Conservation (phyloP, 225 moss, liverwort and hornwort genomes). For the Pseudisothecium myosuroides region DNA sequence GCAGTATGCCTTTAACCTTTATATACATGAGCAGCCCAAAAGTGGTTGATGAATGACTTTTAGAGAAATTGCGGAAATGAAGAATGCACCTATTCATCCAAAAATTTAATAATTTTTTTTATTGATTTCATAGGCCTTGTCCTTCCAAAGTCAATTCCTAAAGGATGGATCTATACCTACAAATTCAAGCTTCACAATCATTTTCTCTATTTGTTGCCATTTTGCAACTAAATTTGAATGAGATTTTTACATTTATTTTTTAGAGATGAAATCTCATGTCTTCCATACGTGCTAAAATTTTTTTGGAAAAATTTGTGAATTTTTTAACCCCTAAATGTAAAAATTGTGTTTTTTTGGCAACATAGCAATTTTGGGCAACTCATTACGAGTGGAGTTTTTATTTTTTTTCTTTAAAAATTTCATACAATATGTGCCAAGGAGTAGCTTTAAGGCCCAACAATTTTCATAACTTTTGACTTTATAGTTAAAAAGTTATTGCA, state of each 20-base stretch:
- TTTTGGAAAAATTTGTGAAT: too few species aligned
- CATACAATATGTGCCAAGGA: too few species aligned
- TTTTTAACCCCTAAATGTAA: too few species aligned
- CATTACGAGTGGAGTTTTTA: too few species aligned
- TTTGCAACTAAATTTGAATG: not conserved
- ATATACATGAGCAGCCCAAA: not conserved
- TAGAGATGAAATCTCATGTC: not conserved
- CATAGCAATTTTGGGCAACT: too few species aligned
- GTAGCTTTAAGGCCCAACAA: too few species aligned
- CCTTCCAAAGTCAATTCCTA: not conserved
- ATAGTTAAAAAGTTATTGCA: too few species aligned
- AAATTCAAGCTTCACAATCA: accelerated
- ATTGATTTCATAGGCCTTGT: not conserved
- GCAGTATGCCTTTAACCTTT: accelerated
- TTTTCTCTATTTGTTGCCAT: not conserved
- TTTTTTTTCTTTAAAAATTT: too few species aligned
- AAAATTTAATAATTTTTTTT: not conserved
- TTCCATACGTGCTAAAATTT: not conserved
- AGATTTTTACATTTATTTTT: not conserved
- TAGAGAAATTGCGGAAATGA: accelerated
- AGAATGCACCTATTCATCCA: not conserved
- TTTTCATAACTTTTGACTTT: too few species aligned
- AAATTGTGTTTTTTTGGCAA: too few species aligned
- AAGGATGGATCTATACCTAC: accelerated
- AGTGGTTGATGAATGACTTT: not conserved